Percentiles rank a stretch among this genome's conserved stretches.
Conservation (phyloP, 495 filamentous ascomycete genomes). For the Penicillium bovifimosum region DNA sequence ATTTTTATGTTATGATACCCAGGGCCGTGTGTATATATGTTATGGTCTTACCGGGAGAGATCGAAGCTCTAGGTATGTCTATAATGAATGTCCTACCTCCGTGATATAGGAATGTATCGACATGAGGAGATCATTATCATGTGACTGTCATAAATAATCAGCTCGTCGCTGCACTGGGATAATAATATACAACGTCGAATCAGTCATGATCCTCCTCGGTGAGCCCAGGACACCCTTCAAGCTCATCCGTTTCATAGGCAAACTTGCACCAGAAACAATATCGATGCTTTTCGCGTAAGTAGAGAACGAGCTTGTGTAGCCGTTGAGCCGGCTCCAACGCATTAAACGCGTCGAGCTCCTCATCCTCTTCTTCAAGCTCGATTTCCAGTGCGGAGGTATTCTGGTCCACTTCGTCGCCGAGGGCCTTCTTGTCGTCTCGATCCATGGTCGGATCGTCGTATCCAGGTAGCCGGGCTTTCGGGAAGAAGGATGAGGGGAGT, state of each 20-base stretch:
- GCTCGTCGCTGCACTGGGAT: neutral
- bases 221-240: constrained; percentile 86
- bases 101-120: too few species aligned
- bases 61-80: constrained; percentile 17
- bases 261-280: constrained; percentile 99
- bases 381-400: constrained; percentile 47
- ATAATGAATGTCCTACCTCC: constrained; percentile 7
- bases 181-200: too few species aligned
- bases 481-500: constrained; percentile 43
- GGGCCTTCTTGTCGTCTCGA: constrained; percentile 49
- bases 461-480: constrained; percentile 43
- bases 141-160: neutral
- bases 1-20: constrained; percentile 24
- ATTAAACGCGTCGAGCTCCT: constrained; percentile 81
- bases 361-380: constrained; percentile 77
- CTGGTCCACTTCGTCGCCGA: constrained; percentile 39
- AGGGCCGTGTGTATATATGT: constrained; percentile 26
- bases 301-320: constrained; percentile 56
- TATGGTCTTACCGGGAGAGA: constrained; percentile 12
- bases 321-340: constrained; percentile 57
- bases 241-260: constrained; percentile 57
- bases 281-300: constrained; percentile 61
- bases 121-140: too few species aligned
- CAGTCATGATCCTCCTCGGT: constrained; percentile 95
- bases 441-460: constrained; percentile 52